Base-by-base conservation (phyloP, 345 rosid genomes). In the Chamaenerion angustifolium region DNA sequence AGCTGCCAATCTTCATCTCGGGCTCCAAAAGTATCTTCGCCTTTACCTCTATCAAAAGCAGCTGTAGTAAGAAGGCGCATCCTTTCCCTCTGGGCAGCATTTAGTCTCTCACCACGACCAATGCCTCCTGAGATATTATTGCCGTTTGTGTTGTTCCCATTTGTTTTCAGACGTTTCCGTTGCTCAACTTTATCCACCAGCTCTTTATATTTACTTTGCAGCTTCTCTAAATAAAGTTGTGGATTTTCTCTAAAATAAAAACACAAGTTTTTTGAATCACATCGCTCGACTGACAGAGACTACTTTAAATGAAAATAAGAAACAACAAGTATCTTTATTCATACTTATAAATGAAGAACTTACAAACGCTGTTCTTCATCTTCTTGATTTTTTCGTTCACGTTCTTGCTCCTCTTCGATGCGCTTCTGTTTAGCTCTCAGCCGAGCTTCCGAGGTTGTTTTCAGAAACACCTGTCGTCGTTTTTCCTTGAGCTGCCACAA, bases 1-100 rank as follows among this genome's bases (percentile, higher is more conserved):
- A 92, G 92, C 56, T 92, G 89, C 98, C 98, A 84, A 68, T 92
- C 95, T 76, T 92, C 98, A 54, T 92, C 98, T 69, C 49, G 84
- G 57, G 95, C 68, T 48, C 96, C 95, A 58, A 84, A 92, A 16
- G 85, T 82, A 68, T 84, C 98, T 66, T 87, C 95, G 13, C 95
- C 93, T 69, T 87, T 92, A 54, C 96, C 98, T 70, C 96, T 71
- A 66, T 92, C 98, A 64, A 87, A 87, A 37, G 98, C 98, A 41
- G 96, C 96, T 1, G 95, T 78, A 21, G 98, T 92, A 27, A 87
- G 77, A 63, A 92, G 82, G 37, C 95, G 93, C 93, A 92, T 92
- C 59, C 95, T 76, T 60, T 92, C 98, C 54, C 89, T 78, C 66
- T 84, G 95, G 54, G 93, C 96, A 68, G 98, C 83, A 51, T 84